These are phyloP conservation scores for Tephrocybe sp. DNA, from an alignment of 768 basidiomycete species.

Conservation along the genomic window DNA sequence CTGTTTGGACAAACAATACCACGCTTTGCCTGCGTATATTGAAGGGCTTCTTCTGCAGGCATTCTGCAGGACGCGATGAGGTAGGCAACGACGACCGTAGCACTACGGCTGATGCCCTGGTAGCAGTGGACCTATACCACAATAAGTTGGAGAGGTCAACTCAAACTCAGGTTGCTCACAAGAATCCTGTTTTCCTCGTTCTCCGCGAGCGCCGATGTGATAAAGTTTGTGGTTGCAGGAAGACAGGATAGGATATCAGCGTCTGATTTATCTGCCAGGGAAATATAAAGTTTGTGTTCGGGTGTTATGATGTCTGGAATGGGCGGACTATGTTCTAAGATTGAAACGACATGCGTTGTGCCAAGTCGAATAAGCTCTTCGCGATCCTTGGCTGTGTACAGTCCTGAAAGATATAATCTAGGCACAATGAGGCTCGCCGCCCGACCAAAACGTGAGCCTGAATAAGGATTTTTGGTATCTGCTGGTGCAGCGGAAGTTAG, in stretches of 20 bases:
- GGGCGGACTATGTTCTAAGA: constrained; percentile 48
- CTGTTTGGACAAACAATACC: constrained; percentile 62
- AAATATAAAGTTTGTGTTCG: constrained; percentile 48
- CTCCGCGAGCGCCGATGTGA: constrained; percentile 28
- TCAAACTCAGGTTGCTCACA: constrained; percentile 20
- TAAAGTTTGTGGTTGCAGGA: constrained; percentile 34
- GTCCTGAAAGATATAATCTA: constrained; percentile 63
- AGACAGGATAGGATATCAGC: constrained; percentile 32
- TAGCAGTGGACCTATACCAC: constrained; percentile 68
- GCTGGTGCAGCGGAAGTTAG: constrained; percentile 12
- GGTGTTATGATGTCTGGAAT: constrained; percentile 43
- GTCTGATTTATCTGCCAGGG: constrained; percentile 26
- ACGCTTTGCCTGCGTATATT: constrained; percentile 52
- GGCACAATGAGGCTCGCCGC: constrained; percentile 38
- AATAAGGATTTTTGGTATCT: constrained; percentile 11
- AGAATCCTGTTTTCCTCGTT: constrained; percentile 35
- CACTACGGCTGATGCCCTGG: constrained; percentile 72
- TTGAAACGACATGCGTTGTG: constrained; percentile 72
- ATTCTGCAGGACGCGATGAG: constrained; percentile 53
- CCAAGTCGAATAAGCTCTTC: constrained; percentile 51
- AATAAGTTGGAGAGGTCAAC: neutral
- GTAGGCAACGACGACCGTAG: constrained; percentile 76
- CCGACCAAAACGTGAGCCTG: constrained; percentile 10
- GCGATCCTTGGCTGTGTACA: constrained; percentile 48
- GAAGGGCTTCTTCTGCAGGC: constrained; percentile 51